Conservation (phyloP, 495 filamentous ascomycete species). For the Trichoderma virens region DNA sequence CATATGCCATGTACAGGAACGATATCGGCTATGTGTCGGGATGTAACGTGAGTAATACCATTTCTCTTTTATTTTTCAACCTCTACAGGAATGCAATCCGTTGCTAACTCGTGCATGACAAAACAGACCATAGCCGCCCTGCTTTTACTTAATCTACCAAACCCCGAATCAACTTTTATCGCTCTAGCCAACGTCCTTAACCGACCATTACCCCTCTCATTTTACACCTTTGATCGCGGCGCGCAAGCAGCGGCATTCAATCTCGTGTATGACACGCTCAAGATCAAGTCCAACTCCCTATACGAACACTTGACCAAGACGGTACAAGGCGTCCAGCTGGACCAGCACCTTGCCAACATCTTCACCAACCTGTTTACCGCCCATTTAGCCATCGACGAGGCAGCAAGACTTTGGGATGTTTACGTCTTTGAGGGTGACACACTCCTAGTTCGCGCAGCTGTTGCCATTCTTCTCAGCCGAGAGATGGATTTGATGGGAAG, state of each 20-base stretch:
- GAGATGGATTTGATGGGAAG: slow-evolving; percentile 36
- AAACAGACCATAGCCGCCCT: slow-evolving; percentile 71
- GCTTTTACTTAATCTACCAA: slow-evolving; percentile 75
- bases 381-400: slow-evolving; percentile 59
- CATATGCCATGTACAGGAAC: slow-evolving; percentile 87
- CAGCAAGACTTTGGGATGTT: slow-evolving; percentile 81
- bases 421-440: slow-evolving; percentile 90
- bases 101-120: neutral
- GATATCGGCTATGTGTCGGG: slow-evolving; percentile 89
- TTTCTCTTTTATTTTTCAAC: neutral
- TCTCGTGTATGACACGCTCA: slow-evolving; percentile 61
- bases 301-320: slow-evolving; percentile 53
- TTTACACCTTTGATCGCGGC: slow-evolving; percentile 67
- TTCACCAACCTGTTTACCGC: slow-evolving; percentile 48
- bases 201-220: slow-evolving; percentile 77
- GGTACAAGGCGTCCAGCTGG: slow-evolving; percentile 35
- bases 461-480: slow-evolving; percentile 55
- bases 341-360: slow-evolving; percentile 41
- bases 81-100: neutral
- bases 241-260: slow-evolving; percentile 66
- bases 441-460: slow-evolving; percentile 66
- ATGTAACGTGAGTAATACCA: slow-evolving; percentile 58
- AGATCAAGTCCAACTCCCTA: slow-evolving; percentile 63
- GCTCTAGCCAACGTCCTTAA: slow-evolving; percentile 84
- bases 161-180: slow-evolving; percentile 65